Evolutionary conservation across 768 basidiomycete genomes (phyloP), one percentile per base, ranked within the genome.

Genomic region (Cubamyces lactineus): DNA sequence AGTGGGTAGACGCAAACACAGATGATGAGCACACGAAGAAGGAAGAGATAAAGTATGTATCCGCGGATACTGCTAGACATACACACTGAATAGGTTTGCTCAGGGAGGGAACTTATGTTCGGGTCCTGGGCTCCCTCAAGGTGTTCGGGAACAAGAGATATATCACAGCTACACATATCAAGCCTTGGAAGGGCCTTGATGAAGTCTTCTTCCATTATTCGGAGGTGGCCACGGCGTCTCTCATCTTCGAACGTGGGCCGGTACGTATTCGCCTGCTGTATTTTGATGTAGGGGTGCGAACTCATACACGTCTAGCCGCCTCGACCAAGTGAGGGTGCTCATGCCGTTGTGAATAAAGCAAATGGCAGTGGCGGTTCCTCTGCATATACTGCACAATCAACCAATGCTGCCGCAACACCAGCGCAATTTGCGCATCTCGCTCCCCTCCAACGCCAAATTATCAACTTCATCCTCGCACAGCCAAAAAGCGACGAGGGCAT

Each of bases 181-280:
- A 91, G 24, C 78, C 80, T 7, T 76, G 89, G 46, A 82, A 78
- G 28, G 90, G 95, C 67, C 76, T 80, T 11, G 84, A 90, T 70
- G 96, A 98, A 73, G 75, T 91, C 23, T 88, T 86, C 71, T 95
- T 90, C 74, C 95, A 98, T 73, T 75, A 87, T 41, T 71, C 92
- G 55, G 93, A 98, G 67, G 80, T 84, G 13, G 85, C 95, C 66
- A 81, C 82, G 23, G 85, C 89, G 13, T 86, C 82, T 55, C 74
- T 93, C 63, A 81, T 81, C 50, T 75, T 87, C 61, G 85, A 90
- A 68, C 80, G 85, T 34, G 92, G 92, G 41, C 78, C 84, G 50
- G 88, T 90, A 71, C 68, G 84, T 73, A 19, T 19, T 7, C 34
- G 34, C 34, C 34, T 42, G 17, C 13, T 13, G 6, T 23, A 1